Evolutionary conservation across 768 basidiomycete genomes (phyloP), one percentile per base, ranked within the genome.

Genomic region (Suillus lakei): DNA sequence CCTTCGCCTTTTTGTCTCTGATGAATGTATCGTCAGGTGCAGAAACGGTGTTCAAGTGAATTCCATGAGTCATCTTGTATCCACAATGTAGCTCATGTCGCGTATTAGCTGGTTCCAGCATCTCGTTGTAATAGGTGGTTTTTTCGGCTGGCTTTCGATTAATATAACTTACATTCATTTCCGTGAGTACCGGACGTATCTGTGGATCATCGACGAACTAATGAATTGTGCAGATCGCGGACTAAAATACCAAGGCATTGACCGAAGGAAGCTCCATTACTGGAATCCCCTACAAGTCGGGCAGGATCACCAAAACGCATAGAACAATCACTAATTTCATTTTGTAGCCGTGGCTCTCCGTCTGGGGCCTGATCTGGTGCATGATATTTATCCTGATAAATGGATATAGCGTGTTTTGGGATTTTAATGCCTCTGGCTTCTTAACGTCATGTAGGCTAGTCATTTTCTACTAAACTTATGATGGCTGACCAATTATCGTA

Each of bases 111-210:
- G 88, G 88, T 85, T 92, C 70, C 88, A 86, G 59, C 86, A 82
- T 76, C 78, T 95, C 60, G 79, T 83, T 4, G 87, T 89, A 12
- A 85, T 87, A 32, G 87, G 84, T 34, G 88, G 88, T 4, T 89
- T 90, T 79, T 81, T 87, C 67, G 77, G 83, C 56, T 91, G 90
- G 89, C 83, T 81, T 68, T 72, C 84, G 44, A 88, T 90, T 73
- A 89, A 88, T 73, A 61, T 91, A 38, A 90, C 91, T 16, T 93
- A 89, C 76, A 70, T 91, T 60, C 84, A 77, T 74, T 92, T 90
- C 81, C 84, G 88, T 86, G 68, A 63, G 87, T 79, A 34, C 43
- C n/a, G 9, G 43, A 36, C 56, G 41, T 44, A 38, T 39, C 8
- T 38, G 18, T 38, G 5, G 15, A 9, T n/a, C 26, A 64, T 32